A percentile compares a stretch with the other conserved stretches of the same genome.
Evolutionary conservation across 345 rosid species (phyloP).

Genomic region (Cardamine occulta): DNA sequence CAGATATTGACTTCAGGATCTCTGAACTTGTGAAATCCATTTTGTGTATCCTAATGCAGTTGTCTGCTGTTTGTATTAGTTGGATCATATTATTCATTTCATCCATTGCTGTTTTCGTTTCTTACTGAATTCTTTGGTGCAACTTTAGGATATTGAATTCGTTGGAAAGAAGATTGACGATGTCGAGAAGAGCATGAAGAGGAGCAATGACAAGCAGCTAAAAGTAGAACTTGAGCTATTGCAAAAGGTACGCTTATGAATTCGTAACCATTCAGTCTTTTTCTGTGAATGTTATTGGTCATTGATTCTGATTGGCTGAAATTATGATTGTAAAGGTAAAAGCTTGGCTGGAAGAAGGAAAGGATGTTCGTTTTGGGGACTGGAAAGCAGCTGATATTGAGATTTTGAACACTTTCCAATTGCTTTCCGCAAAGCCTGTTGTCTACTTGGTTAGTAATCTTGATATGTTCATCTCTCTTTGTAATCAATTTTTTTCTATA

Average conservation of each 20-base stretch:
- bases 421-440: constrained; percentile 97
- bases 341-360: constrained; percentile 80
- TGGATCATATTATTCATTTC: background rate
- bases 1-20: constrained; percentile 18
- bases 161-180: constrained; percentile 81
- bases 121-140: constrained; percentile 19
- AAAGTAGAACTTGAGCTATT: constrained; percentile 79
- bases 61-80: constrained; percentile 1
- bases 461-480: background rate
- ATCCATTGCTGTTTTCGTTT: constrained; percentile 18
- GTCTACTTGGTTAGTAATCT: constrained; percentile 78
- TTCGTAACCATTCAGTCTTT: background rate
- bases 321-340: constrained; percentile 57
- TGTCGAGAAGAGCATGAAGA: constrained; percentile 96
- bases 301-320: background rate
- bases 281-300: constrained; percentile 7
- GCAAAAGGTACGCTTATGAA: constrained; percentile 36
- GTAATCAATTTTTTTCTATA: constrained; percentile 5
- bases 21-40: background rate
- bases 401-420: constrained; percentile 87
- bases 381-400: constrained; percentile 98
- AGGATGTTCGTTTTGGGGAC: constrained; percentile 91
- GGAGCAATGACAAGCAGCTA: constrained; percentile 96
- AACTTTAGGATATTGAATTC: constrained; percentile 83
- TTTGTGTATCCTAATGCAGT: background rate